Percentiles rank a stretch among this genome's conserved stretches.
phyloP scores from a whole-genome alignment of 192 early-diverging fungal genomes.

The Mortierella alpina region DNA sequence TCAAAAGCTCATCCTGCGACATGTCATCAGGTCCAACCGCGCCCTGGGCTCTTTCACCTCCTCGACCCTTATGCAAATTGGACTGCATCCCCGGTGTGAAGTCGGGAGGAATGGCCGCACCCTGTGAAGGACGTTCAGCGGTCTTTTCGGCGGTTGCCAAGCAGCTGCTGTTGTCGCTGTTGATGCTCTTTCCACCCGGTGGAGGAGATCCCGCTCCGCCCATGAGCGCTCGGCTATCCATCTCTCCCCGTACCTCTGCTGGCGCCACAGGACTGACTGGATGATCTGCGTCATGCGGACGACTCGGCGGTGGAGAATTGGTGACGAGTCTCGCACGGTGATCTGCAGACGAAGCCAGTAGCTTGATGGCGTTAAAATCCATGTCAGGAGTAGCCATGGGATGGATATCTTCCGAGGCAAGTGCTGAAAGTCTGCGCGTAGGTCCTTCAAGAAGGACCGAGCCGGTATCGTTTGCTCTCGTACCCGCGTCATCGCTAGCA shows the following conservation, averaged over 20 bases:
- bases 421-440: neutral
- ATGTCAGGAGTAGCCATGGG: conserved; percentile 21
- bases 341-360: neutral
- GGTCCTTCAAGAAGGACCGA: neutral
- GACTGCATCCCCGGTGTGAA: conserved; percentile 37
- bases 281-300: conserved; percentile 1
- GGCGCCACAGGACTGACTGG: too few species aligned
- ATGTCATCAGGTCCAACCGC: neutral
- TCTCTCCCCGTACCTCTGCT: too few species aligned
- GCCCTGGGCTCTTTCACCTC: conserved; percentile 11
- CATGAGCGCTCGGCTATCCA: neutral
- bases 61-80: conserved; percentile 8
- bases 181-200: neutral
- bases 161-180: neutral
- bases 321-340: conserved; percentile 33
- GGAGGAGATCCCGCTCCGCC: conserved; percentile 2
- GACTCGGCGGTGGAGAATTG: conserved; percentile 16
- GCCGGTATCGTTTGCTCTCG: neutral
- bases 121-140: conserved; percentile 1
- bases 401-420: conserved; percentile 14
- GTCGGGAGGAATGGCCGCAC: conserved; percentile 22
- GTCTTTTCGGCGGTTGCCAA: neutral
- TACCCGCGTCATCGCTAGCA: neutral
- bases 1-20: conserved; percentile 23
- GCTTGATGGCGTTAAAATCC: neutral